Percentiles rank a stretch among this genome's conserved stretches.
These are phyloP conservation scores for Pharus latifolius DNA, from an alignment of 176 grass and related monocot genomes.

Conservation along the genomic window DNA sequence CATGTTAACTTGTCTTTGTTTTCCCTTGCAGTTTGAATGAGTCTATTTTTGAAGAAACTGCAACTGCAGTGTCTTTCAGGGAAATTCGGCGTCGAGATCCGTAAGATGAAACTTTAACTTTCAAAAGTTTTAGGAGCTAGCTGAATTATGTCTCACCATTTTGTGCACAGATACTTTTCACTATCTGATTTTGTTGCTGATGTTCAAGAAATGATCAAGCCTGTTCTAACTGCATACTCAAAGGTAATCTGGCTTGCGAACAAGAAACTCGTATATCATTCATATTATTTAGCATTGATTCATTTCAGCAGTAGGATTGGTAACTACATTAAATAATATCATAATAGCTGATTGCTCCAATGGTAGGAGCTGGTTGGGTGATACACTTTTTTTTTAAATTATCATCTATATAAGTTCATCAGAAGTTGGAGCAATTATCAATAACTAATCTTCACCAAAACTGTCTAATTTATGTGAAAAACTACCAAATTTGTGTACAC, in stretches of 20 bases:
- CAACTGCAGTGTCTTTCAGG: slow-evolving; percentile 44
- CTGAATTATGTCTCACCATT: not conserved
- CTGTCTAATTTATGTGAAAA: not conserved
- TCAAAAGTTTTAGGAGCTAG: not conserved
- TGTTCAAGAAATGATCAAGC: slow-evolving; percentile 44
- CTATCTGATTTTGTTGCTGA: slow-evolving; percentile 53
- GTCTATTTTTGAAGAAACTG: slow-evolving; percentile 74
- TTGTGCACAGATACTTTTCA: slow-evolving; percentile 35
- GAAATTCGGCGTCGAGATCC: slow-evolving; percentile 50
- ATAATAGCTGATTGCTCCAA: not conserved
- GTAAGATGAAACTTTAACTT: slow-evolving; percentile 28
- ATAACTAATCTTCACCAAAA: not conserved
- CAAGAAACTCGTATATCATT: not conserved
- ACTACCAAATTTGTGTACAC: no score
- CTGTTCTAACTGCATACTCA: not conserved
- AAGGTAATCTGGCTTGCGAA: slow-evolving; percentile 25
- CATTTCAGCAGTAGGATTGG: no score
- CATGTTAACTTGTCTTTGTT: not conserved
- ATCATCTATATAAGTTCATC: not conserved
- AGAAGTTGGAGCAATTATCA: not conserved
- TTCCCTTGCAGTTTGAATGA: slow-evolving; percentile 72
- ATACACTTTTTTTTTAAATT: not conserved
- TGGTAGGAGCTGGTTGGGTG: not conserved
- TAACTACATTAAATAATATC: no score
- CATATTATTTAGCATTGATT: no score